A percentile compares a stretch with the other conserved stretches of the same genome.
Conservation (phyloP, 768 basidiomycete species). For the Rickenella mellea region DNA sequence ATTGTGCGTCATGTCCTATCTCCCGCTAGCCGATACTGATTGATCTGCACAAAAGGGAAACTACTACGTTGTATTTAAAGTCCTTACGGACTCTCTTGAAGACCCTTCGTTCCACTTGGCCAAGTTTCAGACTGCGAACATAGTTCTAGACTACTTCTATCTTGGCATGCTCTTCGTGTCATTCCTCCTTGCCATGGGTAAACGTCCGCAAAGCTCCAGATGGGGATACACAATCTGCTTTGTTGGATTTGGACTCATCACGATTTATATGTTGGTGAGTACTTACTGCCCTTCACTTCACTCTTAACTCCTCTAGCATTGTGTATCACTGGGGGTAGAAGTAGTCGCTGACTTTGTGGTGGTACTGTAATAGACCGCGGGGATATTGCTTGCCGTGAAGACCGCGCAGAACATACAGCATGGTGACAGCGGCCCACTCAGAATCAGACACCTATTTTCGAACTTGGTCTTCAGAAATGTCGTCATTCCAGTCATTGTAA, state of each 20-base stretch:
- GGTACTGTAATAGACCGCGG: background rate
- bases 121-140: slow-evolving; percentile 22
- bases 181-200: slow-evolving; percentile 32
- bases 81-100: slow-evolving; percentile 27
- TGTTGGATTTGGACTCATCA: slow-evolving; percentile 35
- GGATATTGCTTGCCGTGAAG: no score
- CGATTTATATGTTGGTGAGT: slow-evolving; percentile 34
- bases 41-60: slow-evolving; percentile 22
- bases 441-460: slow-evolving; percentile 20
- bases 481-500: slow-evolving; percentile 32
- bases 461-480: slow-evolving; percentile 30
- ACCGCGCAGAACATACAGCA: no score
- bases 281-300: no score
- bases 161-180: slow-evolving; percentile 28
- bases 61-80: slow-evolving; percentile 17
- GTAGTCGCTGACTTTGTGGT: slow-evolving; percentile 8
- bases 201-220: slow-evolving; percentile 30
- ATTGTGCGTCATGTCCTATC: slow-evolving; percentile 14
- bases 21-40: no score
- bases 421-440: slow-evolving; percentile 15
- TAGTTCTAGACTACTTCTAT: slow-evolving; percentile 31
- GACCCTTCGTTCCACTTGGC: slow-evolving; percentile 14
- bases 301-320: no score
- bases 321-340: slow-evolving; percentile 27
- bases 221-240: slow-evolving; percentile 31